These are phyloP conservation scores for Orbilia oligospora DNA, from an alignment of 2,329 filamentous ascomycete genomes.

Conservation along the genomic window DNA sequence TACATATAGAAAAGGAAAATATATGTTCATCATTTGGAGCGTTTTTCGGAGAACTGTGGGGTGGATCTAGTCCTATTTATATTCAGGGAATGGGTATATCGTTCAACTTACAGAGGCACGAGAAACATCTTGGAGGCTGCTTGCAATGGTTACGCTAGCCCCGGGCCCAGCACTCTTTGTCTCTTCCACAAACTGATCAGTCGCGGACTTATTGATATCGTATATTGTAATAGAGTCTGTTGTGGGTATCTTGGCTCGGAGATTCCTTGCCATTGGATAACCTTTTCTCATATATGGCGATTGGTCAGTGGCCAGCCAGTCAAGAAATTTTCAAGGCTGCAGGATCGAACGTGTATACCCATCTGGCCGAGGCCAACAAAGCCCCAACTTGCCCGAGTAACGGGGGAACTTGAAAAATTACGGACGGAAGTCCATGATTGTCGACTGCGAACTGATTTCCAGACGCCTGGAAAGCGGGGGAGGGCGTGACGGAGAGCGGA, in stretches of 20 bases:
- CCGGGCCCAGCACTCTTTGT: constrained; percentile 65
- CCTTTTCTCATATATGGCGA: constrained; percentile 68
- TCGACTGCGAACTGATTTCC: not conserved
- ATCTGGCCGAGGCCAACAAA: constrained; percentile 75
- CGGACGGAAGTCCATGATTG: constrained; percentile 35
- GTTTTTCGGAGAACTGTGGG: not conserved
- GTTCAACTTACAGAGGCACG: constrained; percentile 75
- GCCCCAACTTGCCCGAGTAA: constrained; percentile 71
- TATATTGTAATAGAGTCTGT: constrained; percentile 76
- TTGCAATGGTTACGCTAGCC: constrained; percentile 72
- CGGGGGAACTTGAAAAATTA: constrained; percentile 69
- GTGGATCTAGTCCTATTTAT: not conserved
- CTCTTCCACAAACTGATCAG: constrained; percentile 74
- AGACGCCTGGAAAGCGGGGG: constrained; percentile 8
- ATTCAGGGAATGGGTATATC: not conserved
- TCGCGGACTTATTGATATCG: constrained; percentile 75
- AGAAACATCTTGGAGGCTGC: constrained; percentile 74
- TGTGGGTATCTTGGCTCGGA: constrained; percentile 76
- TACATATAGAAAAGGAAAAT: constrained; percentile 72
- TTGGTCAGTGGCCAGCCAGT: constrained; percentile 32
- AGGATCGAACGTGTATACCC: constrained; percentile 69
- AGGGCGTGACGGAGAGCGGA: constrained; percentile 29
- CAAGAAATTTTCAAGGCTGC: constrained; percentile 53
- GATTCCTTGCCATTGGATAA: constrained; percentile 80
- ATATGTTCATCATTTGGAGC: constrained; percentile 70